phyloP scores from a whole-genome alignment of 139 green algal genomes.

The Chlorella sp. region DNA sequence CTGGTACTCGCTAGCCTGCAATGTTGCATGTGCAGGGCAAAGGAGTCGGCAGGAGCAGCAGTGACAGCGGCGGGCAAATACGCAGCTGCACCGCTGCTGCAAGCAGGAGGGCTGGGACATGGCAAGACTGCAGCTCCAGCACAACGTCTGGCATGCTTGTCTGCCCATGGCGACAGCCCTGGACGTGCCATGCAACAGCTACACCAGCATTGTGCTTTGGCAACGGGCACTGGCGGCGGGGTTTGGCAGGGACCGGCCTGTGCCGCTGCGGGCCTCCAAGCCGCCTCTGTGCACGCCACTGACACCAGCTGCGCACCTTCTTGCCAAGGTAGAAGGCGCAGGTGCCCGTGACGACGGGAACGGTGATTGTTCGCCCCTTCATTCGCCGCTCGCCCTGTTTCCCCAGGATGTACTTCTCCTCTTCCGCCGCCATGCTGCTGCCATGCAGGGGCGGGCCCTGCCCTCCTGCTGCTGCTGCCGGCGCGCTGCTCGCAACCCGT shows the following conservation, averaged over 20 bases:
- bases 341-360: constrained; percentile 68
- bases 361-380: constrained; percentile 23
- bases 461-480: not conserved
- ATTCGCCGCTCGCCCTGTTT: constrained; percentile 31
- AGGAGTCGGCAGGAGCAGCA: not conserved
- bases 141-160: too few relatives aligned
- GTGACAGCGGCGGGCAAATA: too few relatives aligned
- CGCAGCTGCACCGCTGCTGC: too few relatives aligned
- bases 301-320: constrained; percentile 69
- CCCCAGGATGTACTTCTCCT: constrained; percentile 3
- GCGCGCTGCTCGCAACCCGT: not conserved
- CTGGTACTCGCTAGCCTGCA: constrained; percentile 73
- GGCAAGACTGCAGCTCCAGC: too few relatives aligned
- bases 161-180: too few relatives aligned
- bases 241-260: not conserved
- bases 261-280: not conserved
- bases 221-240: not conserved
- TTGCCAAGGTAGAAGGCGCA: constrained; percentile 92
- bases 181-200: too few relatives aligned
- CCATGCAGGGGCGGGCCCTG: too few relatives aligned
- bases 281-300: not conserved
- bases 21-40: not conserved
- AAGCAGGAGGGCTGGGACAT: too few relatives aligned
- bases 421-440: not conserved
- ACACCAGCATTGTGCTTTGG: too few relatives aligned